These are phyloP conservation scores for Ascocoryne sarcoides DNA, from an alignment of 2,329 filamentous ascomycete genomes.

Conservation along the genomic window DNA sequence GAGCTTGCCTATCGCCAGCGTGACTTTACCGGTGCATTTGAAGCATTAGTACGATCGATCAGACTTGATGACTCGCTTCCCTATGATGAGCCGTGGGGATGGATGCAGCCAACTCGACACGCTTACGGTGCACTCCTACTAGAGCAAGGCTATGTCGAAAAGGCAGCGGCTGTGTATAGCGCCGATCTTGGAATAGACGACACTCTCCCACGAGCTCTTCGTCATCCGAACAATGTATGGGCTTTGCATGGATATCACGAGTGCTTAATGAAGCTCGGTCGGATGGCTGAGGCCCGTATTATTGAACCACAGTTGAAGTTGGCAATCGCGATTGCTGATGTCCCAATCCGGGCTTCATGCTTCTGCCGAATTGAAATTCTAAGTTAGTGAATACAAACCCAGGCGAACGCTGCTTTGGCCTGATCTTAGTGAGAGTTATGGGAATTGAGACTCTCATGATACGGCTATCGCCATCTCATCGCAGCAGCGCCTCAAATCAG, in stretches of 20 bases:
- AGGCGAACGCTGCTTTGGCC: no score
- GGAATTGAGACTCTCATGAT: no score
- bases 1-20: conserved; percentile 62
- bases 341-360: conserved; percentile 48
- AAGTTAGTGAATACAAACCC: no score
- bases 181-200: conserved; percentile 52
- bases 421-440: no score
- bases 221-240: conserved; percentile 70
- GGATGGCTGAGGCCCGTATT: conserved; percentile 37
- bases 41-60: conserved; percentile 48
- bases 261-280: conserved; percentile 49
- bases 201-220: conserved; percentile 53
- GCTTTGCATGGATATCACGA: conserved; percentile 65
- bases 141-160: conserved; percentile 51
- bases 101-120: conserved; percentile 69
- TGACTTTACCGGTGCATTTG: conserved; percentile 50
- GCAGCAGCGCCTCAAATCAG: no score
- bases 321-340: conserved; percentile 49
- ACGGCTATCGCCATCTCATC: no score
- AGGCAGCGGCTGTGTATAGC: conserved; percentile 48
- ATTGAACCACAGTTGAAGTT: conserved; percentile 41
- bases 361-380: no score
- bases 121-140: conserved; percentile 61
- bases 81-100: conserved; percentile 70
- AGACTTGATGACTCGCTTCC: conserved; percentile 52